phyloP scores from a whole-genome alignment of 352 stramenopile species.

The Globisporangium nagaii region DNA sequence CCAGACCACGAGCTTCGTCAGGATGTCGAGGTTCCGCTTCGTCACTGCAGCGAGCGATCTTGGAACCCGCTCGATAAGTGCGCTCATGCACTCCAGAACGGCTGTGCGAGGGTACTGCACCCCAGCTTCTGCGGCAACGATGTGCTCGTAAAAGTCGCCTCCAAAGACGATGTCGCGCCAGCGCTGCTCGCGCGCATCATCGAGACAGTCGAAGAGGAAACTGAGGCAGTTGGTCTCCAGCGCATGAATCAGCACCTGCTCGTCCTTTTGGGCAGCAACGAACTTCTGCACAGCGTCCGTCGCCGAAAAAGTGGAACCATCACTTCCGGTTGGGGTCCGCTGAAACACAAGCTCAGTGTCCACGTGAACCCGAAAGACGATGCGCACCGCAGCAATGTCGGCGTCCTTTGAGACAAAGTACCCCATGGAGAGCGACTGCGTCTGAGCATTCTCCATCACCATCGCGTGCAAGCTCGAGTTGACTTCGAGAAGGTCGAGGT shows the following conservation, averaged over 20 bases:
- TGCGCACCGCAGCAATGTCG: conserved; percentile 8
- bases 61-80: conserved; percentile 4
- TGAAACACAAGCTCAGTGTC: neutral
- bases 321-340: neutral
- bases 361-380: conserved; percentile 11
- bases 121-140: neutral
- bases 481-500: neutral
- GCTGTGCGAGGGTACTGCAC: neutral
- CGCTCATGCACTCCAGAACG: neutral
- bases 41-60: neutral
- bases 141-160: conserved; percentile 3
- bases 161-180: conserved; percentile 10
- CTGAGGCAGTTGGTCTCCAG: conserved; percentile 4
- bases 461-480: conserved; percentile 5
- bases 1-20: neutral
- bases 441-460: neutral
- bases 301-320: neutral
- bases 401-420: conserved; percentile 10
- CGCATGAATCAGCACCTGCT: neutral
- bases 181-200: neutral
- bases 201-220: conserved; percentile 10
- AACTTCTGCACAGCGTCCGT: neutral
- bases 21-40: conserved; percentile 11
- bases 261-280: neutral
- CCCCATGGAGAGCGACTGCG: conserved; percentile 10